Evolutionary conservation across 495 filamentous ascomycete species (phyloP).

Genomic region (Penicillium daleae): DNA sequence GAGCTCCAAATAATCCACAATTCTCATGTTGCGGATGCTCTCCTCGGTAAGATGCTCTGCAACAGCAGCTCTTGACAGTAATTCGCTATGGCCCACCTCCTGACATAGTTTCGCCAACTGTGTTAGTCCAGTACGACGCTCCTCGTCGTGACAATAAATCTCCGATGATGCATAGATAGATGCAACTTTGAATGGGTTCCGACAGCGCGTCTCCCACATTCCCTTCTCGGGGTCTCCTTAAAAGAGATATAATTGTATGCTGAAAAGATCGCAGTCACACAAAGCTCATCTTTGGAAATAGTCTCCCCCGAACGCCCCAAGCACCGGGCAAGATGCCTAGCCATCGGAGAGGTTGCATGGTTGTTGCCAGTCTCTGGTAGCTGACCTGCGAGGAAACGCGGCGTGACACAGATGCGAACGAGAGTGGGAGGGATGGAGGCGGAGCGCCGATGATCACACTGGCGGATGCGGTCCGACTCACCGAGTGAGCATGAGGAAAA

Average conservation of each 20-base stretch:
- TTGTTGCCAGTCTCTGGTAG: neutral
- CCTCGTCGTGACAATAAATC: slow-evolving; percentile 35
- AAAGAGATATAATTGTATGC: slow-evolving; percentile 47
- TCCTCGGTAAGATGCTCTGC: slow-evolving; percentile 44
- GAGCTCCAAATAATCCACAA: slow-evolving; percentile 38
- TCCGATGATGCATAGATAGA: slow-evolving; percentile 47
- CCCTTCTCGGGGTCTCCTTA: slow-evolving; percentile 27
- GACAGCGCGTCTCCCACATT: slow-evolving; percentile 38
- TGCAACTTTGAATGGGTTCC: slow-evolving; percentile 37
- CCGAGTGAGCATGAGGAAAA: slow-evolving; percentile 1
- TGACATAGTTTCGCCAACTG: slow-evolving; percentile 33
- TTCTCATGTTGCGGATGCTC: slow-evolving; percentile 37
- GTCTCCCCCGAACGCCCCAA: slow-evolving; percentile 13
- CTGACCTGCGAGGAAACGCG: neutral
- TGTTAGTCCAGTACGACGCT: slow-evolving; percentile 32
- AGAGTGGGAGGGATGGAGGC: slow-evolving; percentile 1
- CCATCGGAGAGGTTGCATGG: slow-evolving; percentile 23
- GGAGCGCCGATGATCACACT: slow-evolving; percentile 20
- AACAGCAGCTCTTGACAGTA: slow-evolving; percentile 37
- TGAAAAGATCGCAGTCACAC: slow-evolving; percentile 42
- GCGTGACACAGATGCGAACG: slow-evolving; percentile 9
- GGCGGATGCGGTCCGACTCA: slow-evolving; percentile 2
- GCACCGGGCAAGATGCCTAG: slow-evolving; percentile 17
- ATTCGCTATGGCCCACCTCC: slow-evolving; percentile 30
- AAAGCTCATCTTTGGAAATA: slow-evolving; percentile 37